Evolutionary conservation across 2,329 filamentous ascomycete genomes (phyloP).

Genomic region (Penicillium sp.): DNA sequence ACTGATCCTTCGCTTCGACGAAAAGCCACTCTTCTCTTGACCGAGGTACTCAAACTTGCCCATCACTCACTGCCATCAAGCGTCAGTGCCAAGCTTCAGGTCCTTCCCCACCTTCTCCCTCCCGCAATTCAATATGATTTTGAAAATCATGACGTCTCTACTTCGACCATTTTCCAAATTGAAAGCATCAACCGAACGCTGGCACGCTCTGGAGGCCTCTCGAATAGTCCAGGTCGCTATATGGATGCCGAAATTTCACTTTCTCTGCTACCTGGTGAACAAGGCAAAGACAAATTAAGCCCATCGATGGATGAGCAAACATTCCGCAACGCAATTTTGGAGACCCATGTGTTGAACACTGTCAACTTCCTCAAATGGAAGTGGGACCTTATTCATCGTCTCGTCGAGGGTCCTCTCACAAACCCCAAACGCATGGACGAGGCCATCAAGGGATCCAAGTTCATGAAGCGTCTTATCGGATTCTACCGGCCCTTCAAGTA

Average conservation of each 20-base stretch:
- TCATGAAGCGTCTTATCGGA: conserved; percentile 88
- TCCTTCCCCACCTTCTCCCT: conserved; percentile 80
- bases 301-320: conserved; percentile 63
- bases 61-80: conserved; percentile 77
- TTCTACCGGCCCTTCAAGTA: conserved; percentile 98
- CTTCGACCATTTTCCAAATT: conserved; percentile 93
- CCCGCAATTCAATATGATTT: conserved; percentile 70
- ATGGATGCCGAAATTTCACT: conserved; percentile 48
- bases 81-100: conserved; percentile 81
- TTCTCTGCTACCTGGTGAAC: conserved; percentile 39
- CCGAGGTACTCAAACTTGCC: conserved; percentile 85
- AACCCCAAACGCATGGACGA: conserved; percentile 91
- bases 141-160: conserved; percentile 74
- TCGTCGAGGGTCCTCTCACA: conserved; percentile 88
- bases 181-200: conserved; percentile 94
- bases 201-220: conserved; percentile 67
- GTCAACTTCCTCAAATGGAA: conserved; percentile 96
- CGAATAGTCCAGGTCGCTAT: conserved; percentile 40
- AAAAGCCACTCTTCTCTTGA: conserved; percentile 86
- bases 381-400: conserved; percentile 86
- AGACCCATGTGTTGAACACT: conserved; percentile 82
- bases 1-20: conserved; percentile 62
- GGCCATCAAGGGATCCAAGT: conserved; percentile 91
- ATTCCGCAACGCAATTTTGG: conserved; percentile 60
- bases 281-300: conserved; percentile 55